Conservation (phyloP, 192 early-diverging fungal genomes). For the Pilaira anomala region DNA sequence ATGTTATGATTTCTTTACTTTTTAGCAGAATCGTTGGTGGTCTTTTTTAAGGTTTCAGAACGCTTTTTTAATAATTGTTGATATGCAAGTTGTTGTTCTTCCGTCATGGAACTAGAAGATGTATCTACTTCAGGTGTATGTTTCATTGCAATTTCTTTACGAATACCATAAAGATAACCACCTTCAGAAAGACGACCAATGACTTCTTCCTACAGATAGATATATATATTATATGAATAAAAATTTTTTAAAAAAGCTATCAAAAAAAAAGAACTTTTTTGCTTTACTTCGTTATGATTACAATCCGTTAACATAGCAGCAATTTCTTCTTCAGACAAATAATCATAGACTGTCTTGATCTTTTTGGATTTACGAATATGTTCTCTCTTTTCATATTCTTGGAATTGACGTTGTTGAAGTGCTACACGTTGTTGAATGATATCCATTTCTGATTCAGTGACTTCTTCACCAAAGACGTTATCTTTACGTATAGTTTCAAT, state of each 20-base stretch:
- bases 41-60: conserved; percentile 75
- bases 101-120: conserved; percentile 58
- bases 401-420: conserved; percentile 87
- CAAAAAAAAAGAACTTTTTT: background rate
- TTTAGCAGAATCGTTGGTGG: conserved; percentile 71
- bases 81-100: conserved; percentile 83
- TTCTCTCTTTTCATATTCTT: conserved; percentile 81
- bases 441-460: conserved; percentile 85
- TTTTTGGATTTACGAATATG: conserved; percentile 75
- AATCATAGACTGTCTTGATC: conserved; percentile 73
- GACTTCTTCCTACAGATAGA: conserved; percentile 80
- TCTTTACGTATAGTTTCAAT: conserved; percentile 80
- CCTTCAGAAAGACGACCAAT: conserved; percentile 79
- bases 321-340: conserved; percentile 82
- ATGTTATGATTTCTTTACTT: conserved; percentile 42
- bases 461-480: conserved; percentile 85
- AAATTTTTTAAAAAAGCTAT: too few relatives aligned
- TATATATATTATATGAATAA: too few relatives aligned
- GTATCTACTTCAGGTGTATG: conserved; percentile 48
- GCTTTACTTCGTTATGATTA: conserved; percentile 70
- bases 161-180: conserved; percentile 68
- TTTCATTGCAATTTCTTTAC: conserved; percentile 66
- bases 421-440: conserved; percentile 90
- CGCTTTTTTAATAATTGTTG: conserved; percentile 84
- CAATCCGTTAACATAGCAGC: conserved; percentile 76